These are phyloP conservation scores for Podila epicladia DNA, from an alignment of 192 early-diverging fungal genomes.

Conservation along the genomic window DNA sequence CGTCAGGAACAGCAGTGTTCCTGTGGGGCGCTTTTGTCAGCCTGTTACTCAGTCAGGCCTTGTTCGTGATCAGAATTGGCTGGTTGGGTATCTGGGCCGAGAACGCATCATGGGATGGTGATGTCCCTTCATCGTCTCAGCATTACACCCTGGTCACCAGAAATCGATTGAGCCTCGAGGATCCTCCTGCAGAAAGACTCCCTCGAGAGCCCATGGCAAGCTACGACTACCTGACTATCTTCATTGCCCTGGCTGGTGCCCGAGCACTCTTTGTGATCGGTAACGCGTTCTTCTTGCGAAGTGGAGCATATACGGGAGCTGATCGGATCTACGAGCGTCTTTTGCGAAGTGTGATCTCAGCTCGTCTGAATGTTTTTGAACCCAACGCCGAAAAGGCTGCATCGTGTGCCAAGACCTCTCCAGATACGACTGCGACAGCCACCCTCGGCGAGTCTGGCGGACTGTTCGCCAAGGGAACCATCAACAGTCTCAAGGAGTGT, in stretches of 20 bases:
- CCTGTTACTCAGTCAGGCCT: constrained; percentile 34
- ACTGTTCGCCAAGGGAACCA: constrained; percentile 35
- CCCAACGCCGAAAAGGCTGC: constrained; percentile 33
- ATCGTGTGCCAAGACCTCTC: neutral
- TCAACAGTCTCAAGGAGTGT: constrained; percentile 34
- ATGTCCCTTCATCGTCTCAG: constrained; percentile 15
- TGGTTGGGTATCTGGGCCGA: constrained; percentile 46
- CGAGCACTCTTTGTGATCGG: constrained; percentile 40
- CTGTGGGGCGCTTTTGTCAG: constrained; percentile 28
- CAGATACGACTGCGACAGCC: neutral
- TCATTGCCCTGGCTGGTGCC: constrained; percentile 11
- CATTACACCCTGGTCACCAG: constrained; percentile 1
- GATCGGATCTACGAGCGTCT: constrained; percentile 30
- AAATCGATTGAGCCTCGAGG: neutral
- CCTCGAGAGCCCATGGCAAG: neutral
- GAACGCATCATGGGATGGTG: constrained; percentile 34
- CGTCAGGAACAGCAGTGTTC: constrained; percentile 27
- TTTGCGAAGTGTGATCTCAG: constrained; percentile 17
- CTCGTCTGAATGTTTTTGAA: constrained; percentile 44
- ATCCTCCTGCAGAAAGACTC: neutral
- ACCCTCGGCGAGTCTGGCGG: constrained; percentile 29
- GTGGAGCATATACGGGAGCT: constrained; percentile 22
- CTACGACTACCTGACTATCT: constrained; percentile 26
- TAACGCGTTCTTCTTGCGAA: constrained; percentile 38
- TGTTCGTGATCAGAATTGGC: constrained; percentile 41